Base-by-base conservation (phyloP, 2,329 filamentous ascomycete genomes). In the Talaromyces amestolkiae region DNA sequence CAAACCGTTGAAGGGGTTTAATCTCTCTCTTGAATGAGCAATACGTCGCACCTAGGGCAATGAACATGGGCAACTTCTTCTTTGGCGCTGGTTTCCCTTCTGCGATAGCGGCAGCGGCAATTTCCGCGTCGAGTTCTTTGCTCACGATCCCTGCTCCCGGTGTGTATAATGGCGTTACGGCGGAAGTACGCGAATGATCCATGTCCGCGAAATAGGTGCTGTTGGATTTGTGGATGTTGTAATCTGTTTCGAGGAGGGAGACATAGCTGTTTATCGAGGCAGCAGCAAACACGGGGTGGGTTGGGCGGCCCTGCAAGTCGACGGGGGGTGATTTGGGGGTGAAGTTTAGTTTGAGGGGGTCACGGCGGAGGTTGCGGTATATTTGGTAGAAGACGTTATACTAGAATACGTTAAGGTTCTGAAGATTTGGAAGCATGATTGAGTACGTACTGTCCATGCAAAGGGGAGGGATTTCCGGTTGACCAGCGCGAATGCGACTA, bases 161-260 rank as follows among this genome's bases (percentile, higher is more conserved):
- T 22, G 84, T 85, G 62, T 89, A 81, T 2, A 93, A 80, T 69
- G 88, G 86, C 58, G 88, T 89, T 62, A 96, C 87, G 9, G 95
- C 86, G 69, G 96, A 91, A 0, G 91, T 91, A 65, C 95, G 90
- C 45, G 90, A 87, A 66, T 94, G 86, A 78, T 96, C 93, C 69
- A 96, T 87, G 77, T 96, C 92, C 69, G 88, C 83, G 75, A 96
- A 96, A 81, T 96, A 96, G 35, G 93, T 96, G 71, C 86, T 87
- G 80, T 93, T 92, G 68, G 88, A 89, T 76, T 93, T 93, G 83
- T 94, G 91, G 51, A 92, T 74, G 80, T 95, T 94, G 81, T 93
- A 92, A 80, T 97, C 93, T 72, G 89, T 92, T 79, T 96, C 92
- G 70, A 91, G 84, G 63, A 91, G 79, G 0, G 91, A 86, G 15